Evolutionary conservation across 2,329 filamentous ascomycete genomes (phyloP).

Genomic region (Cladosporium cucumerinum): DNA sequence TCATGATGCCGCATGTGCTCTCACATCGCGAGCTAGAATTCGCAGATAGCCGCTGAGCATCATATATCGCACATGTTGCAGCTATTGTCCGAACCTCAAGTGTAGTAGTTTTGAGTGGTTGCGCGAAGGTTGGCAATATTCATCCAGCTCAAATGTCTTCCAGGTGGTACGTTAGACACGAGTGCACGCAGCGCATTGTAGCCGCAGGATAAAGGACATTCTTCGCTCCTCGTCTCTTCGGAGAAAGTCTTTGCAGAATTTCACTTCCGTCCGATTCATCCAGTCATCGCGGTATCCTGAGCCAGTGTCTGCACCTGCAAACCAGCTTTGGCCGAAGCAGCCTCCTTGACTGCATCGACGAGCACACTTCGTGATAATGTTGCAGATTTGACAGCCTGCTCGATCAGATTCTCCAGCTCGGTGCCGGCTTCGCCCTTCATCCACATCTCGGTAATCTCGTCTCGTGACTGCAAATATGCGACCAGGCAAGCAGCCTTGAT

Average conservation of each 20-base stretch:
- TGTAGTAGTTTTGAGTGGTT: background rate
- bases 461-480: conserved; percentile 78
- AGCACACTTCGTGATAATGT: conserved; percentile 58
- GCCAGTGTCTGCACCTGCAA: conserved; percentile 15
- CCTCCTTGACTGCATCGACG: conserved; percentile 59
- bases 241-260: background rate
- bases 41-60: background rate
- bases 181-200: background rate
- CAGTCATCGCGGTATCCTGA: conserved; percentile 31
- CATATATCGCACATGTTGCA: background rate
- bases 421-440: conserved; percentile 67
- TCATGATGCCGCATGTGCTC: background rate
- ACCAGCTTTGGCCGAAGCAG: conserved; percentile 40
- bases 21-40: background rate
- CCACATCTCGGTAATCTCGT: conserved; percentile 95
- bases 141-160: background rate
- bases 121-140: background rate
- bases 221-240: background rate
- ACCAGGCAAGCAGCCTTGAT: conserved; percentile 84
- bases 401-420: conserved; percentile 54
- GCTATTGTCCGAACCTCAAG: background rate
- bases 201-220: background rate
- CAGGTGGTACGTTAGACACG: background rate
- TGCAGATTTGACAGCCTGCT: conserved; percentile 63
- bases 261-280: conserved; percentile 21